These are phyloP conservation scores for Phylloporus arenicola DNA, from an alignment of 768 basidiomycete genomes.

Conservation along the genomic window DNA sequence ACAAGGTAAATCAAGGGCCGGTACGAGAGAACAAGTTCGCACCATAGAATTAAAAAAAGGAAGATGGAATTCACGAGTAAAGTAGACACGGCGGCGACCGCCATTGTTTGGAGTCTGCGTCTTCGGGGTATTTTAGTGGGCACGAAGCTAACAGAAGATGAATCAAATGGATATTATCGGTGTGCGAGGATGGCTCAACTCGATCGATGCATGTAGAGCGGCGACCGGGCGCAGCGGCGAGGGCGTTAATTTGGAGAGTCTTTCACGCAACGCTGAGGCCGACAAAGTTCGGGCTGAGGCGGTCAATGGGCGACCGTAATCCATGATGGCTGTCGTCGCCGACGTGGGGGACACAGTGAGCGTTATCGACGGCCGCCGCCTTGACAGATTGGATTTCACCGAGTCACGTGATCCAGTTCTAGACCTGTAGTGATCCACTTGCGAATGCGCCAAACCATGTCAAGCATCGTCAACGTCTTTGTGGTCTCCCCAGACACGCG, in stretches of 20 bases:
- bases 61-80: slow-evolving; percentile 62
- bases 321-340: slow-evolving; percentile 24
- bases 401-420: slow-evolving; percentile 1
- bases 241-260: slow-evolving; percentile 54
- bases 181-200: slow-evolving; percentile 41
- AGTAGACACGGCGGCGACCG: slow-evolving; percentile 86
- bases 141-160: slow-evolving; percentile 53
- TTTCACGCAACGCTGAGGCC: slow-evolving; percentile 55
- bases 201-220: slow-evolving; percentile 65
- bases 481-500: slow-evolving; percentile 85
- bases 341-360: neutral
- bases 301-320: slow-evolving; percentile 27
- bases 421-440: too few species aligned
- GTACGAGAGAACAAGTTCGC: slow-evolving; percentile 20
- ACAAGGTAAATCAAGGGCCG: neutral
- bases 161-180: neutral
- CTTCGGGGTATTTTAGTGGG: slow-evolving; percentile 82
- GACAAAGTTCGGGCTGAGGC: slow-evolving; percentile 50
- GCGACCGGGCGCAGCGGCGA: slow-evolving; percentile 59
- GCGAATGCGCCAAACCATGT: slow-evolving; percentile 36
- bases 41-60: slow-evolving; percentile 81
- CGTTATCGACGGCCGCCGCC: neutral
- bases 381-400: slow-evolving; percentile 1
- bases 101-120: slow-evolving; percentile 82
- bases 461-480: slow-evolving; percentile 57